phyloP scores from a whole-genome alignment of 495 filamentous ascomycete genomes.

The Pyrenula aspistea region DNA sequence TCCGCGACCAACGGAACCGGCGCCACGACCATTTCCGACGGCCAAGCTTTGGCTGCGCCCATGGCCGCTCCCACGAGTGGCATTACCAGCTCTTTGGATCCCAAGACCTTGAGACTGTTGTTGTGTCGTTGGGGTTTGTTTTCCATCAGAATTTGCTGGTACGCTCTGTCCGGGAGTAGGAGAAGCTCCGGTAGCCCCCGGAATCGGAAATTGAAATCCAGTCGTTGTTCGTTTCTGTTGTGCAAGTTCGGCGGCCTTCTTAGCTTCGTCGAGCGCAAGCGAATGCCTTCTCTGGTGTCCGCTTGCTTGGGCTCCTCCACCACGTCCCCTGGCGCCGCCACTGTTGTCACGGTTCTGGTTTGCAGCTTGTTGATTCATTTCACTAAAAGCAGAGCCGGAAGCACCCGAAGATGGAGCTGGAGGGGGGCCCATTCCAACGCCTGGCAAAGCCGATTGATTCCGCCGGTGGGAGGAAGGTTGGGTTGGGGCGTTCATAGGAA shows the following conservation, averaged over 20 bases:
- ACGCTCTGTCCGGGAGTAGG: slow-evolving; percentile 28
- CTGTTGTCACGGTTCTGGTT: slow-evolving; percentile 59
- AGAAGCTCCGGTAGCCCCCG: slow-evolving; percentile 45
- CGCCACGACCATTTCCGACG: slow-evolving; percentile 44
- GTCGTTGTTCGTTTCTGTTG: slow-evolving; percentile 93
- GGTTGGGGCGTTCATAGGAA: slow-evolving; percentile 64
- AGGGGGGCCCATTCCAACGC: slow-evolving; percentile 85
- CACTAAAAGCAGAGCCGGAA: slow-evolving; percentile 69
- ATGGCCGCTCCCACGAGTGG: slow-evolving; percentile 37
- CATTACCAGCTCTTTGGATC: slow-evolving; percentile 37
- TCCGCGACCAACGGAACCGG: slow-evolving; percentile 39
- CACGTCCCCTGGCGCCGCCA: slow-evolving; percentile 63
- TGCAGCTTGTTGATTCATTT: slow-evolving; percentile 49
- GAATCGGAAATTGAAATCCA: slow-evolving; percentile 87
- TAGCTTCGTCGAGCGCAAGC: slow-evolving; percentile 86
- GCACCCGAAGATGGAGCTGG: slow-evolving; percentile 94
- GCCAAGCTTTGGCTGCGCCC: slow-evolving; percentile 63
- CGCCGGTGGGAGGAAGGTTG: slow-evolving; percentile 82
- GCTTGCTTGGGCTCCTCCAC: slow-evolving; percentile 52
- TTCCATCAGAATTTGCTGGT: slow-evolving; percentile 27
- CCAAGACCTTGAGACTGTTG: slow-evolving; percentile 27
- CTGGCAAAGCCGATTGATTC: slow-evolving; percentile 93
- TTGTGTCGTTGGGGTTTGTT: slow-evolving; percentile 22
- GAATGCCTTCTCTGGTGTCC: slow-evolving; percentile 94
- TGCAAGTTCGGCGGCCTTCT: slow-evolving; percentile 91